A percentile compares a stretch with the other conserved stretches of the same genome.
Evolutionary conservation across 2,329 filamentous ascomycete genomes (phyloP).

Genomic region (Truncatella angustata): DNA sequence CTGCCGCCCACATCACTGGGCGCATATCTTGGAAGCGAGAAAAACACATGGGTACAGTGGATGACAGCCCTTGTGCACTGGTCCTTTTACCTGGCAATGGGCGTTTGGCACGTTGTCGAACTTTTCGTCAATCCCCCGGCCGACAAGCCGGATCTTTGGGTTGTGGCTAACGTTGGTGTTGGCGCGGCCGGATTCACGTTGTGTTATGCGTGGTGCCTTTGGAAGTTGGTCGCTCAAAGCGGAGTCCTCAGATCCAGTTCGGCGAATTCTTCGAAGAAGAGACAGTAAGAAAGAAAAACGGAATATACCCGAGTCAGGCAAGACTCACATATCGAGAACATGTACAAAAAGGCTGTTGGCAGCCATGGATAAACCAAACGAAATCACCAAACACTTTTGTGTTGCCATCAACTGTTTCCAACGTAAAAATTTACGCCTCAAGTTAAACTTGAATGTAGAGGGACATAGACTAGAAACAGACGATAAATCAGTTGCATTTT

Average conservation of each 20-base stretch:
- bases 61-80: slow-evolving; percentile 69
- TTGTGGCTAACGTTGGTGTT: slow-evolving; percentile 83
- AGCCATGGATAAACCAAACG: background rate
- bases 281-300: background rate
- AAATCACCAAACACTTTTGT: no score
- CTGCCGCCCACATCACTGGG: slow-evolving; percentile 75
- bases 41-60: slow-evolving; percentile 47
- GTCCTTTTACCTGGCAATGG: slow-evolving; percentile 74
- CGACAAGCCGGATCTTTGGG: slow-evolving; percentile 89
- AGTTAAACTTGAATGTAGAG: no score
- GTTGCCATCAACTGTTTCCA: no score
- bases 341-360: background rate
- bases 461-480: no score
- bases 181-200: slow-evolving; percentile 82
- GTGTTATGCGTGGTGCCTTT: slow-evolving; percentile 90
- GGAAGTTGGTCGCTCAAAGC: slow-evolving; percentile 62
- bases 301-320: slow-evolving; percentile 1
- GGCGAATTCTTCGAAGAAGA: slow-evolving; percentile 1
- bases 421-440: no score
- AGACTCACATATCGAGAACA: background rate
- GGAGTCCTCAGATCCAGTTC: slow-evolving; percentile 38
- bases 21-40: slow-evolving; percentile 60
- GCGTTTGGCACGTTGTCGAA: slow-evolving; percentile 77
- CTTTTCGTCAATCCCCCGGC: slow-evolving; percentile 64
- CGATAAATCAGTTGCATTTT: no score